Base-by-base conservation (phyloP, 2,329 filamentous ascomycete genomes). In the Exophiala sp. region DNA sequence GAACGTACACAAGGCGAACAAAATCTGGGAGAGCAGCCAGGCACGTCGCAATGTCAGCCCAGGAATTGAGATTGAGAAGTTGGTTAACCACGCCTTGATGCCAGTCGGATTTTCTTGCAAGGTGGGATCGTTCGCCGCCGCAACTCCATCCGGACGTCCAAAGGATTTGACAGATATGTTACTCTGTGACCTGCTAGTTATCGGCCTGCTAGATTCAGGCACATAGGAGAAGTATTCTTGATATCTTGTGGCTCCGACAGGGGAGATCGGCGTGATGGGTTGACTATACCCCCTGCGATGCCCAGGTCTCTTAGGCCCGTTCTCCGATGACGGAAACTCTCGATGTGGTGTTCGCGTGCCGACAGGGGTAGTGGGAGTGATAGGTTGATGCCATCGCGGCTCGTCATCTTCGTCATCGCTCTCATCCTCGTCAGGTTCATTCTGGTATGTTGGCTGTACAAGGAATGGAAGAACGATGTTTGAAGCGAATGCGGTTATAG, bases 401-500 rank as follows among this genome's bases (percentile, higher is more conserved):
- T 24, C 8, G 21, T 43, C 41, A 14, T 12, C 41, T 32, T 43
- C 41, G 21, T 43, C 41, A 11, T 20, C 6, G 21, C 7, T 9
- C 36, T 55, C 48, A 16, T 36, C 46, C 5, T 36, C 44, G 5
- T 47, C 32, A 14, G 38, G 38, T 38, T 48, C 42, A 3, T 42
- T 21, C 36, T 52, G 74, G 71, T 91, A 96, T 0, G 88, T 89
- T 0, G 90, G 90, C 1, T 88, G 85, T 57, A 96, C 85, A 65
- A 96, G 83, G 64, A 95, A 87, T 0, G 92, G 92, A 5, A 96
- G 78, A 48, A 95, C 75, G 9, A 96, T 83, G 57, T 94, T 96
- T 10, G 89, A 85, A 42, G 81, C 68, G 62, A 97, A 83, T 29
- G 91, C 95, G 10, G 90, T 88, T 52, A 96, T 80, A 29, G 92